Evolutionary conservation across 2,329 filamentous ascomycete genomes (phyloP).

Genomic region (Botryotinia convoluta): DNA sequence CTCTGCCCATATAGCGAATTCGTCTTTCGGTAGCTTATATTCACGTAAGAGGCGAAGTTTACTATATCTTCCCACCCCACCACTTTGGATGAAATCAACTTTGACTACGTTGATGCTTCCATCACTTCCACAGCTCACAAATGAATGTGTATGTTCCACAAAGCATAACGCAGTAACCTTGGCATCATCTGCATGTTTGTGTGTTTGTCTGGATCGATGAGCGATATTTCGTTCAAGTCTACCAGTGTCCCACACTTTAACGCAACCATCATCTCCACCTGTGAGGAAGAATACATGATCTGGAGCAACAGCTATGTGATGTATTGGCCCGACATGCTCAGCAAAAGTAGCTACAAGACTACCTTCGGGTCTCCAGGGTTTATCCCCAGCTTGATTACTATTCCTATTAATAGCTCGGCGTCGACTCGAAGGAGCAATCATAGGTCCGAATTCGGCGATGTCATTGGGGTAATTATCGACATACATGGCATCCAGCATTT

Average conservation of each 20-base stretch:
- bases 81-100: conserved; percentile 55
- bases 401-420: conserved; percentile 47
- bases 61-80: conserved; percentile 68
- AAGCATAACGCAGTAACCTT: conserved; percentile 83
- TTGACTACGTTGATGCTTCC: conserved; percentile 88
- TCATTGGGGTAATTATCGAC: conserved; percentile 67
- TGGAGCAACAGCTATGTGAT: conserved; percentile 75
- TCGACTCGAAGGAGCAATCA: conserved; percentile 66
- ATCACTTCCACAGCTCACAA: conserved; percentile 85
- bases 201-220: conserved; percentile 80
- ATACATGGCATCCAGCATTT: conserved; percentile 82
- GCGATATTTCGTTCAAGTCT: conserved; percentile 88
- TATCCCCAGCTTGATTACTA: conserved; percentile 41
- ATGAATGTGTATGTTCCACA: conserved; percentile 89
- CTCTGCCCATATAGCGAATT: conserved; percentile 86
- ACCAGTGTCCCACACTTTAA: conserved; percentile 90
- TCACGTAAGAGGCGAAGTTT: conserved; percentile 74
- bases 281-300: conserved; percentile 96
- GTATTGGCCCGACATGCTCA: conserved; percentile 81
- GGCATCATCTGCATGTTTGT: conserved; percentile 68
- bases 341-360: conserved; percentile 83
- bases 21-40: conserved; percentile 70
- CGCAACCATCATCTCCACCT: conserved; percentile 83
- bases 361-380: conserved; percentile 80
- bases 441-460: conserved; percentile 71